Evolutionary conservation across 2,329 filamentous ascomycete genomes (phyloP).

Genomic region (Colletotrichum chrysophilum): DNA sequence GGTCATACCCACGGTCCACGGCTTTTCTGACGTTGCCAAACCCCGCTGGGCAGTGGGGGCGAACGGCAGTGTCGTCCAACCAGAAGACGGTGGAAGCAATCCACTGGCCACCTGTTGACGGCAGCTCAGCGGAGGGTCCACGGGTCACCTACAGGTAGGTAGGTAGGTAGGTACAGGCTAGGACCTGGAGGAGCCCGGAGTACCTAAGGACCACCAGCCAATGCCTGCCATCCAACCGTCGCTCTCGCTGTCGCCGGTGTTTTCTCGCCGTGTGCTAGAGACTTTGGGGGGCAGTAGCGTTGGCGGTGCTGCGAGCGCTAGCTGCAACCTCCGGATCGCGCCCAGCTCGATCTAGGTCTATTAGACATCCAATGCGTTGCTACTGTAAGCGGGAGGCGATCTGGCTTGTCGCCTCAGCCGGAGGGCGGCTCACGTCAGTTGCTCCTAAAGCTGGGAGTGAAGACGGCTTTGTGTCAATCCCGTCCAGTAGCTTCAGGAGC

Average conservation of each 20-base stretch:
- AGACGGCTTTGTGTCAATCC: not conserved
- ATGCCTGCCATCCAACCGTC: not conserved
- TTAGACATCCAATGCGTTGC: not conserved
- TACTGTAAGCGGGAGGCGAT: not conserved
- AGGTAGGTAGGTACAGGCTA: not conserved
- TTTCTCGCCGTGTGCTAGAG: not conserved
- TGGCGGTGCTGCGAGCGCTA: not conserved
- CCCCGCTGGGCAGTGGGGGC: not conserved
- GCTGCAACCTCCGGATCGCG: not conserved
- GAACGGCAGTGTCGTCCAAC: not conserved
- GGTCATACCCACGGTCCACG: not conserved
- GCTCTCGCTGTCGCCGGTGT: not conserved
- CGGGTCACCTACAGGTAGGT: not conserved
- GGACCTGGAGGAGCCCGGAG: not conserved
- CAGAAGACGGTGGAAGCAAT: not conserved
- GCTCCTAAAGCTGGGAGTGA: not conserved
- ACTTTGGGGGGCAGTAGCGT: not conserved
- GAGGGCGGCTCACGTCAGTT: not conserved
- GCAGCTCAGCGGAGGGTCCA: constrained; percentile 7
- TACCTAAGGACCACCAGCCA: not conserved
- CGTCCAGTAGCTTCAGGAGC: not conserved
- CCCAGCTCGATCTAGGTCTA: not conserved
- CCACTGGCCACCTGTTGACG: constrained; percentile 11
- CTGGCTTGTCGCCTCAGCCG: not conserved
- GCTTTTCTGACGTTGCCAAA: constrained; percentile 3